Percentiles rank a stretch among this genome's conserved stretches.
Conservation (phyloP, 768 basidiomycete species). For the Basidioascus undulatus region DNA sequence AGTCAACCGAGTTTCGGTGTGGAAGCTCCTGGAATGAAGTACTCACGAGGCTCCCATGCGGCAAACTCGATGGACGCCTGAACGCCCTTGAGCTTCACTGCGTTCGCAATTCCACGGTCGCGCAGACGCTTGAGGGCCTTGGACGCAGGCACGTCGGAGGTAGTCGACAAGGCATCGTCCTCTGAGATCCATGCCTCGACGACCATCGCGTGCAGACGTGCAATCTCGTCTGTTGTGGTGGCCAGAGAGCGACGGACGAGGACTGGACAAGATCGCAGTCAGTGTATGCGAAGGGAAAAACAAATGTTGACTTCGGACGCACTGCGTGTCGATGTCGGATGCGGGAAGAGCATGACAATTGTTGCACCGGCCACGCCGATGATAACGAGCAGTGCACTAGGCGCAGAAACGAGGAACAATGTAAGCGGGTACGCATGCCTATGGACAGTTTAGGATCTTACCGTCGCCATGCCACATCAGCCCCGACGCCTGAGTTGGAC, state of each 20-base stretch:
- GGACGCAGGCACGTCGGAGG: too few relatives aligned
- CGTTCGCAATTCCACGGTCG: too few relatives aligned
- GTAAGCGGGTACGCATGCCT: too few relatives aligned
- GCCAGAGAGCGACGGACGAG: conserved; percentile 6
- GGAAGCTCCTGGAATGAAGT: conserved; percentile 14
- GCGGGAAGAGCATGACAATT: conserved; percentile 30
- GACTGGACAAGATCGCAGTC: too few relatives aligned
- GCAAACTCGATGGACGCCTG: conserved; percentile 9
- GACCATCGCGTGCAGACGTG: conserved; percentile 2
- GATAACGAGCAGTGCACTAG: conserved; percentile 24
- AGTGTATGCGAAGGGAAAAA: too few relatives aligned
- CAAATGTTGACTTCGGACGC: too few relatives aligned
- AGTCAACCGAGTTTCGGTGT: conserved; percentile 10
- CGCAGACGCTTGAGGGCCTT: too few relatives aligned
- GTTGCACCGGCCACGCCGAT: conserved; percentile 29
- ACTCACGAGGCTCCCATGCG: conserved; percentile 5
- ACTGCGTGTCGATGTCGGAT: conserved; percentile 22
- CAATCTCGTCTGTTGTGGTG: conserved; percentile 1
- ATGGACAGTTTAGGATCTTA: too few relatives aligned
- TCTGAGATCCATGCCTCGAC: conserved; percentile 3
- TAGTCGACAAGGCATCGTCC: not conserved
- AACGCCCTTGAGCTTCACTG: conserved; percentile 9
- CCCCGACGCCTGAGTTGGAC: conserved; percentile 30
- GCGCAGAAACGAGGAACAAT: not conserved
- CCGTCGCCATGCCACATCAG: conserved; percentile 30